These are phyloP conservation scores for Rhizoctonia solani DNA, from an alignment of 1,284 basidiomycete genomes.

Conservation along the genomic window DNA sequence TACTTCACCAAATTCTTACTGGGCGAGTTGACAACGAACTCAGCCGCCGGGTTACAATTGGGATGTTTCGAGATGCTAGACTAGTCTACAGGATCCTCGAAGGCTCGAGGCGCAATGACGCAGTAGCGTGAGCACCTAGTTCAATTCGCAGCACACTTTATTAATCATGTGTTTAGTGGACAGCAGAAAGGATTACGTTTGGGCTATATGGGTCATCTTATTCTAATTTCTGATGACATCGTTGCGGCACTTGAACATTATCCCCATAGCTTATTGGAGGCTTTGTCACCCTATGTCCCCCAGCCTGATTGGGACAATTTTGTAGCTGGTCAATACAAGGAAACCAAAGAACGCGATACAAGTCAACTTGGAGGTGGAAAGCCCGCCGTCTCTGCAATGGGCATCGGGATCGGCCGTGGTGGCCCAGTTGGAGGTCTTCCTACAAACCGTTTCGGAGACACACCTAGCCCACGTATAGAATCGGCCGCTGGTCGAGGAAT, in stretches of 20 bases:
- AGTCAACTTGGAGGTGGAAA: constrained; percentile 76
- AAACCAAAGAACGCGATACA: constrained; percentile 83
- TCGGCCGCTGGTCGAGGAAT: constrained; percentile 3
- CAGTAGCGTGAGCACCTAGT: constrained; percentile 59
- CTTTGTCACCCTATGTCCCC: constrained; percentile 68
- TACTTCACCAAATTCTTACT: constrained; percentile 94
- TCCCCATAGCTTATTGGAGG: constrained; percentile 73
- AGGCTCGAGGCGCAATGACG: constrained; percentile 78
- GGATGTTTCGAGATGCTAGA: constrained; percentile 78
- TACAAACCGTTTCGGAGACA: constrained; percentile 54
- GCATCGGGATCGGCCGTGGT: constrained; percentile 40
- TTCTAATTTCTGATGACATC: constrained; percentile 90
- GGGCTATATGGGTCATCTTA: constrained; percentile 97
- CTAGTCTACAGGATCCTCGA: constrained; percentile 84
- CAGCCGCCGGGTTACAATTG: constrained; percentile 79
- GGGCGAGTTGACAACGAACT: constrained; percentile 76
- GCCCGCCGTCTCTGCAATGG: constrained; percentile 40
- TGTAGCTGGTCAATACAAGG: constrained; percentile 77
- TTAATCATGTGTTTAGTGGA: constrained; percentile 48
- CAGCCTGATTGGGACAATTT: constrained; percentile 87
- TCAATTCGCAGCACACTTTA: not conserved
- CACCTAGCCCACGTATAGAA: constrained; percentile 49
- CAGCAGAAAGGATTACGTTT: constrained; percentile 75
- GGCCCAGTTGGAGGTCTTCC: constrained; percentile 39
- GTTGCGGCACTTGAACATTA: constrained; percentile 84